phyloP scores from a whole-genome alignment of 805 yeast genomes.

The Starmerella vaccinii region DNA sequence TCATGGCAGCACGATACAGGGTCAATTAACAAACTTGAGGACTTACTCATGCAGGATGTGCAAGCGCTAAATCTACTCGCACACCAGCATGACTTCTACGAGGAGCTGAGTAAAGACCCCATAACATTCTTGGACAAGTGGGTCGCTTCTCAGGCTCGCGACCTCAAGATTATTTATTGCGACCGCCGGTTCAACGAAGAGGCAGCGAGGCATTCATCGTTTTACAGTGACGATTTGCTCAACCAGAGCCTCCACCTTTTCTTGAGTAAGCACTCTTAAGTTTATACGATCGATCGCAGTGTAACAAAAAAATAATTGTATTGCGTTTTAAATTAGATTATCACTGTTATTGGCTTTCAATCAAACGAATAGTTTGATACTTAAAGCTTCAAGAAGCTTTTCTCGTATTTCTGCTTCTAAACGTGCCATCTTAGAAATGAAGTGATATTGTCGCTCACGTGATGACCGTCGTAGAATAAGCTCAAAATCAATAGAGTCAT shows the following conservation, averaged over 20 bases:
- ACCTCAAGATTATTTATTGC: conserved; percentile 74
- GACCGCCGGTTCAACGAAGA: conserved; percentile 89
- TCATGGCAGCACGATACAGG: conserved; percentile 36
- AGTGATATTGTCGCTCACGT: no score
- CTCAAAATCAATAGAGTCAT: conserved; percentile 1
- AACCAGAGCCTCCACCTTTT: conserved; percentile 70
- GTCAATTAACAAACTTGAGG: conserved; percentile 37
- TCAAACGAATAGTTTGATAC: no score
- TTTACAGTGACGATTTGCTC: conserved; percentile 67
- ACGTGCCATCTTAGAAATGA: no score
- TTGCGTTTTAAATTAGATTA: no score
- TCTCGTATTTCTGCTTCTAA: no score
- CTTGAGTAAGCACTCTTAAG: conserved; percentile 35
- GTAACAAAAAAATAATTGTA: no score
- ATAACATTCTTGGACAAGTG: conserved; percentile 62
- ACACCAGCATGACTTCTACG: conserved; percentile 68
- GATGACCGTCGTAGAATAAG: background rate
- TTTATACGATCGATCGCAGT: no score
- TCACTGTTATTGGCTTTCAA: no score
- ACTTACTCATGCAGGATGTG: conserved; percentile 38
- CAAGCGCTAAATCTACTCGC: conserved; percentile 43
- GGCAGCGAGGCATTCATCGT: conserved; percentile 70
- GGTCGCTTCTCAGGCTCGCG: conserved; percentile 69
- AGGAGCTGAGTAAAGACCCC: conserved; percentile 66
- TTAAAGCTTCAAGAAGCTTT: no score